Evolutionary conservation across 208 protist genomes (phyloP).

Genomic region (Blastocrithidia nonstop): DNA sequence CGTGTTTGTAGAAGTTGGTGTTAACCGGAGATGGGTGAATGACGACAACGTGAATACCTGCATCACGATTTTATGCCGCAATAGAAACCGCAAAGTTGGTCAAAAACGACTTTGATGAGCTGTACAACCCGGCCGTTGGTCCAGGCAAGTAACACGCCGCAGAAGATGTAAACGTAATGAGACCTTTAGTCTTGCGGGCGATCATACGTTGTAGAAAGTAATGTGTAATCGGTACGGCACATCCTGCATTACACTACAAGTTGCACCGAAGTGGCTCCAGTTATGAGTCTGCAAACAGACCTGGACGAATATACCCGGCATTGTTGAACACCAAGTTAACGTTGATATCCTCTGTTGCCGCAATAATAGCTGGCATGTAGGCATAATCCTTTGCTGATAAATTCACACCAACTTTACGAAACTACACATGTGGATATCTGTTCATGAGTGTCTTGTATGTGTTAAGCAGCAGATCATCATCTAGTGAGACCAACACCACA

Average conservation of each 20-base stretch:
- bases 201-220: conserved; percentile 83
- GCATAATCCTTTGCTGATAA: conserved; percentile 49
- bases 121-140: conserved; percentile 83
- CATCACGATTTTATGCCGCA: conserved; percentile 62
- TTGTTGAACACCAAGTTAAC: conserved; percentile 86
- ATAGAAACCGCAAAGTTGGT: conserved; percentile 75
- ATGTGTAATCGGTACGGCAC: conserved; percentile 76
- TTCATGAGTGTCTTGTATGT: conserved; percentile 67
- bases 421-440: conserved; percentile 52
- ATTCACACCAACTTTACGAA: conserved; percentile 80
- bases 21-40: conserved; percentile 81
- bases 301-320: conserved; percentile 87
- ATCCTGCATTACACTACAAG: conserved; percentile 84
- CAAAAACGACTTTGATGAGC: conserved; percentile 84
- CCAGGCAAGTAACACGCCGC: conserved; percentile 63
- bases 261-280: conserved; percentile 66
- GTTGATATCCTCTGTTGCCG: conserved; percentile 50
- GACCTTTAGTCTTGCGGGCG: conserved; percentile 39
- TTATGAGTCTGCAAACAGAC: conserved; percentile 78
- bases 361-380: conserved; percentile 59
- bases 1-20: conserved; percentile 83
- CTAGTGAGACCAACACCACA: conserved; percentile 83
- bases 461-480: conserved; percentile 65
- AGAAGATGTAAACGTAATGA: conserved; percentile 85
- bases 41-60: conserved; percentile 74